phyloP scores from a whole-genome alignment of 768 basidiomycete genomes.

The Grammothele lineata region DNA sequence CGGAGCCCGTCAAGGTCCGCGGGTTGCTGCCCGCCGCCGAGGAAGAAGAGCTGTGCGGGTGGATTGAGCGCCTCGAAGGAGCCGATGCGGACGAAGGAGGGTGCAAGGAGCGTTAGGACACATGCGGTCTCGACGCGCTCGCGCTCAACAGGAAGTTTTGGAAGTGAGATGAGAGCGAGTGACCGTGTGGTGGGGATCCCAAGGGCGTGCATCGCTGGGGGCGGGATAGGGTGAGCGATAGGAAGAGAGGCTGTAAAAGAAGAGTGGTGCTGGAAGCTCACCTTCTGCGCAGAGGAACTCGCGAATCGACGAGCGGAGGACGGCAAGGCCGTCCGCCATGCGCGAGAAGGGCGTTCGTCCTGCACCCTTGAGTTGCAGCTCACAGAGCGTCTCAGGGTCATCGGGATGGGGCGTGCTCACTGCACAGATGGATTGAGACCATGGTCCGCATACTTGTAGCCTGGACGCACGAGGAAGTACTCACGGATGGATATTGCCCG shows the following conservation, averaged over 20 bases:
- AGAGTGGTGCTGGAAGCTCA: slow-evolving; percentile 24
- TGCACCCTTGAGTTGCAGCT: slow-evolving; percentile 92
- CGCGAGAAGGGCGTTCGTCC: slow-evolving; percentile 94
- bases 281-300: slow-evolving; percentile 95
- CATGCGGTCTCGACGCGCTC: slow-evolving; percentile 72
- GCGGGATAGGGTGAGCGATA: neutral
- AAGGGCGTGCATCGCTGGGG: slow-evolving; percentile 68
- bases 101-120: slow-evolving; percentile 76
- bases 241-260: neutral
- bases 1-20: slow-evolving; percentile 73
- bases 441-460: neutral
- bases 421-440: no score
- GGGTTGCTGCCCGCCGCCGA: slow-evolving; percentile 74
- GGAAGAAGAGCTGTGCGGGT: slow-evolving; percentile 56
- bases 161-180: slow-evolving; percentile 72
- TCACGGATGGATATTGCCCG: slow-evolving; percentile 81
- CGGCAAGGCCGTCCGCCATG: slow-evolving; percentile 90
- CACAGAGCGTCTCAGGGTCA: slow-evolving; percentile 54
- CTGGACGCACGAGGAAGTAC: slow-evolving; percentile 15
- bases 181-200: slow-evolving; percentile 87
- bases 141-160: slow-evolving; percentile 67
- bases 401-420: slow-evolving; percentile 75
- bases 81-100: slow-evolving; percentile 90
- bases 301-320: slow-evolving; percentile 89
- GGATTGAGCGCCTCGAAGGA: slow-evolving; percentile 85